A percentile compares a stretch with the other conserved stretches of the same genome.
Conservation (phyloP, 2,329 filamentous ascomycete species). For the Clathrospora elynae region DNA sequence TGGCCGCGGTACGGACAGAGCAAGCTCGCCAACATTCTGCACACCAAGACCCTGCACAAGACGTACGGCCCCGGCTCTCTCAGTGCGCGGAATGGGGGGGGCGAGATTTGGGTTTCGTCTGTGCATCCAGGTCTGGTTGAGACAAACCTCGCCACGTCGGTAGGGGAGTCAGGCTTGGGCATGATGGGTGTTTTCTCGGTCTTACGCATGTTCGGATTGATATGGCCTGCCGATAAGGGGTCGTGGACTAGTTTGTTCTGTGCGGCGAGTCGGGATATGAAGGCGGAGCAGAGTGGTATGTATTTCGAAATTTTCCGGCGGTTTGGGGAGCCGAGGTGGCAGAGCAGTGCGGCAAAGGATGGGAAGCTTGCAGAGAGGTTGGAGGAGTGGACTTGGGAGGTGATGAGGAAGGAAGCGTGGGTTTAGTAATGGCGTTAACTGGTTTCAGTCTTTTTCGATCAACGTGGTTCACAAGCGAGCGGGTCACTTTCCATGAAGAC, state of each 20-base stretch:
- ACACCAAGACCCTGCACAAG: conserved; percentile 18
- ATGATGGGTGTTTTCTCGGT: neutral
- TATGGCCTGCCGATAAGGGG: conserved; percentile 9
- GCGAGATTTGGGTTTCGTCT: conserved; percentile 19
- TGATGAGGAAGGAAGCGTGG: conserved; percentile 4
- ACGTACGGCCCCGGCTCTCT: conserved; percentile 13
- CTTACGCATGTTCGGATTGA: conserved; percentile 1
- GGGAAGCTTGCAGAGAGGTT: conserved; percentile 6
- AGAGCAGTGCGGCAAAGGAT: conserved; percentile 11
- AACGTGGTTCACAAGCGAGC: too few species aligned
- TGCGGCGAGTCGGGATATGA: conserved; percentile 9
- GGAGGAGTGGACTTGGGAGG: conserved; percentile 10
- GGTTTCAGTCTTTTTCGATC: too few species aligned
- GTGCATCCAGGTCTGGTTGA: conserved; percentile 28
- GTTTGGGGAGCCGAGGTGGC: conserved; percentile 11
- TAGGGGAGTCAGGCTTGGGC: neutral
- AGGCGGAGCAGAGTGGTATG: conserved; percentile 6
- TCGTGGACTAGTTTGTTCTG: conserved; percentile 12
- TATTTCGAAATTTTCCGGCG: conserved; percentile 9
- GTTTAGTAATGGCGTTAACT: neutral
- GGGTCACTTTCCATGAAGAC: too few species aligned
- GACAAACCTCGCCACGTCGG: conserved; percentile 17
- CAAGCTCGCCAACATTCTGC: conserved; percentile 32
- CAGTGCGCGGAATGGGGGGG: conserved; percentile 3
- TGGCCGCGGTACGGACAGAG: conserved; percentile 26